Evolutionary conservation across 1,139 yeast species (phyloP), one percentile per base, ranked within the genome.

Genomic region (Kazachstania sp.): DNA sequence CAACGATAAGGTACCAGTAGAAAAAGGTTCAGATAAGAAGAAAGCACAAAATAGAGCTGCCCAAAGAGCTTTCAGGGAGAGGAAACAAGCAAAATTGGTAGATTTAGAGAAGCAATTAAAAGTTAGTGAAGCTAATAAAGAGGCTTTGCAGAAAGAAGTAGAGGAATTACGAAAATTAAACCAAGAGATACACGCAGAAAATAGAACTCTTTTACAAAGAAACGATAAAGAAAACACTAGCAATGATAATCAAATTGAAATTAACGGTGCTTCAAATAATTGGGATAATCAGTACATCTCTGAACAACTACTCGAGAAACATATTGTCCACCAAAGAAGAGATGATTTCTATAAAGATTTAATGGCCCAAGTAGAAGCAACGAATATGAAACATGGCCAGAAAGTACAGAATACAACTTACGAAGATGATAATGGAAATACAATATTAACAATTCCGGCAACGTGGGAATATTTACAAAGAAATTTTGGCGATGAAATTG

Each of bases 41-140:
- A 86, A 82, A 62, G 90, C 90, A 0, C 95, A 85, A 62, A 87
- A 87, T 63, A 71, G 96, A 58, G 94, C 92, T 4, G 95, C 95
- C 0, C 96, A 86, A 66, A 72, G 92, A 54, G 95, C 95, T 1
- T 86, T 86, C 67, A 72, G 96, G 53, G 94, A 86, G 64, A 77
- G 95, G 45, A 85, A 86, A 62, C 95, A 86, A 63, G 77, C 79
- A 47, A 78, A 78, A 55, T 68, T 86, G 50, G 82, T 81, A 58
- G 88, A 82, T 53, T 71, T 86, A 45, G 83, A 84, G 56, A 69
- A 68, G 3, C 79, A 80, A 59, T 67, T 86, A 51, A 67, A 70
- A 35, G 72, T 74, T 51, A 77, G 85, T 40, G 92, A 86, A 61
- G 67, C 65, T 39, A 84, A 81, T 56, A 76, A 79, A 49, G 72